Evolutionary conservation across 73 alveolate species (phyloP), one percentile per base, ranked within the genome.

Genomic region (Paramecium caudatum): DNA sequence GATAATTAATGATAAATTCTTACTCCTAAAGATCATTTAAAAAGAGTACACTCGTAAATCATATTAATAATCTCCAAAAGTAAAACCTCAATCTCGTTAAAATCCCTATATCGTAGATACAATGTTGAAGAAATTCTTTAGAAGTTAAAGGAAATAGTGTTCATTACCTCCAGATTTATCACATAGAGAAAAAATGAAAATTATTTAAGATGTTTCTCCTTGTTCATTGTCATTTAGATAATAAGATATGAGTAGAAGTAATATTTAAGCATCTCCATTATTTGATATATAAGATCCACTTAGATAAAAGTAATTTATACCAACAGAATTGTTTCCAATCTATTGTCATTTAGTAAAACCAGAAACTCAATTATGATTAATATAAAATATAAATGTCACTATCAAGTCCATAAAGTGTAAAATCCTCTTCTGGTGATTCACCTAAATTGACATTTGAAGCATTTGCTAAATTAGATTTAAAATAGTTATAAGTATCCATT

Each of bases 361-460:
- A n/a, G n/a, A n/a, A n/a, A 50, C 23, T 55, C 15, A 50, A 55
- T 49, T 55, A 55, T 55, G 13, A 55, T 55, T 55, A 8, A 7
- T 25, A 27, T 50, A 50, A 23, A 50, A 50, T 50, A n/a, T n/a
- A n/a, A 8, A 50, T 50, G 74, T 50, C 37, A 1, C 36, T 5
- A 50, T 27, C 32, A 37, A 55, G 80, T 55, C 80, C 80, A 25
- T 10, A 19, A 25, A 55, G 45, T 55, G 45, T 15, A 10, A 55
- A 55, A 55, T 55, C 80, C 1, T n/a, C n/a, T n/a, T 23, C 80
- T 12, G 30, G 10, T 16, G 80, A 55, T 12, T 16, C 32, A 4
- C 43, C 43, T 25, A 74, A 43, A 37, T 21, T 74, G 12, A 74
- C 70, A 39, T 74, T 74, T 74, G 88, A 74, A 17, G 88, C 36